Percentiles rank a stretch among this genome's conserved stretches.
Evolutionary conservation across 2,329 filamentous ascomycete species (phyloP).

Genomic region (Ophiostoma triangulosporum): DNA sequence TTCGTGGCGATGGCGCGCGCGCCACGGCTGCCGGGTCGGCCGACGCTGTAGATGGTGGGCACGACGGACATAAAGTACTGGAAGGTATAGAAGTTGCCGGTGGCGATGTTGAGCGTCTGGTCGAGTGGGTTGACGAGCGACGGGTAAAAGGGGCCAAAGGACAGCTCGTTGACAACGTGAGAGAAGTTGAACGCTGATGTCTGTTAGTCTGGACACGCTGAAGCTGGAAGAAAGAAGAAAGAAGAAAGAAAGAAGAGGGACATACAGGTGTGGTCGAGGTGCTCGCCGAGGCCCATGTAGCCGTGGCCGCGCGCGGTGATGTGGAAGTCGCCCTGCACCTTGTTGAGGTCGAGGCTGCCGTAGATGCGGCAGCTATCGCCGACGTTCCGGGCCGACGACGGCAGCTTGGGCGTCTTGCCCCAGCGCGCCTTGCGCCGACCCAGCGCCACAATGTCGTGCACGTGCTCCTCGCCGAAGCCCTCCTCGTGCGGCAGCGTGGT

Average conservation of each 20-base stretch:
- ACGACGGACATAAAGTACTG: constrained; percentile 96
- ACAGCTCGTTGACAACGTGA: constrained; percentile 89
- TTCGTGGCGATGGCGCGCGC: constrained; percentile 70
- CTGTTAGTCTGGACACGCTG: no score
- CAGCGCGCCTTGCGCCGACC: constrained; percentile 50
- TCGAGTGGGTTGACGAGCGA: constrained; percentile 89
- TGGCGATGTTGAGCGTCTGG: constrained; percentile 67
- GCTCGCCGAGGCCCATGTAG: constrained; percentile 67
- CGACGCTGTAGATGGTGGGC: constrained; percentile 77
- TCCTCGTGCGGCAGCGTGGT: constrained; percentile 43
- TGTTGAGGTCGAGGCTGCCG: constrained; percentile 83
- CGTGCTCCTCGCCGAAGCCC: constrained; percentile 66
- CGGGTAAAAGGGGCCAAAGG: constrained; percentile 94
- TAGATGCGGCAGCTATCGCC: constrained; percentile 77
- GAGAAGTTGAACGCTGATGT: constrained; percentile 81
- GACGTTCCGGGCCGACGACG: constrained; percentile 33
- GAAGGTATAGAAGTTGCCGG: constrained; percentile 78
- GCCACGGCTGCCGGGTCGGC: constrained; percentile 23
- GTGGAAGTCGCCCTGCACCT: constrained; percentile 96
- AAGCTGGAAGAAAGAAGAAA: not conserved
- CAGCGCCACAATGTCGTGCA: constrained; percentile 77
- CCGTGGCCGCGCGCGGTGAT: constrained; percentile 92
- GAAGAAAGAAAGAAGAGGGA: not conserved
- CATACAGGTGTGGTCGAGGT: constrained; percentile 55
- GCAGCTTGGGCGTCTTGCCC: constrained; percentile 61